Evolutionary conservation across 768 basidiomycete species (phyloP).

Genomic region (Rhizopogon vesiculosus): DNA sequence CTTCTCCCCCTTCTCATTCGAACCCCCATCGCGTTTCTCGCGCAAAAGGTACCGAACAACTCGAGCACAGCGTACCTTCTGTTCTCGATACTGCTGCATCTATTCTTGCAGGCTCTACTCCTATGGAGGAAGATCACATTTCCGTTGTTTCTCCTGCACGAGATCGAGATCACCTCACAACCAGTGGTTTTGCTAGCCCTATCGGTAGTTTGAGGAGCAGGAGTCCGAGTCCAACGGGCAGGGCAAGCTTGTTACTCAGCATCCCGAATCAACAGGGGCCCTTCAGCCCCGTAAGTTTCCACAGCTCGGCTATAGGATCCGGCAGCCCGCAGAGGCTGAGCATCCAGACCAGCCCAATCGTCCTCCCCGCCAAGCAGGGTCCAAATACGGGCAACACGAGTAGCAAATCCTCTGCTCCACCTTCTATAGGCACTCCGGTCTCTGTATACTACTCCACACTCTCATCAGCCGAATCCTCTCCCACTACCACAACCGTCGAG

Average conservation of each 20-base stretch:
- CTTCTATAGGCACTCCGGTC: slow-evolving; percentile 41
- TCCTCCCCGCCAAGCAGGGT: slow-evolving; percentile 2
- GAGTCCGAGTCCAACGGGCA: slow-evolving; percentile 57
- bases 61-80: slow-evolving; percentile 79
- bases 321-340: slow-evolving; percentile 15
- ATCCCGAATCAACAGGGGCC: slow-evolving; percentile 32
- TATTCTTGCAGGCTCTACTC: slow-evolving; percentile 46
- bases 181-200: slow-evolving; percentile 62
- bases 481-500: slow-evolving; percentile 31
- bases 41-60: slow-evolving; percentile 64
- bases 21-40: slow-evolving; percentile 76
- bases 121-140: slow-evolving; percentile 51
- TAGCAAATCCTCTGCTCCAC: slow-evolving; percentile 12
- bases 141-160: slow-evolving; percentile 55
- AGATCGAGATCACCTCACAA: slow-evolving; percentile 18
- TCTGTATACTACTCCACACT: slow-evolving; percentile 43
- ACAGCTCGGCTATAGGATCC: slow-evolving; percentile 25
- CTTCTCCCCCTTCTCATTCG: slow-evolving; percentile 33
- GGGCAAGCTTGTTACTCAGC: slow-evolving; percentile 43
- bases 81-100: slow-evolving; percentile 83
- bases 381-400: slow-evolving; percentile 5
- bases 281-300: slow-evolving; percentile 13
- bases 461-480: slow-evolving; percentile 33
- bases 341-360: slow-evolving; percentile 20
- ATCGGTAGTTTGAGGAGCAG: slow-evolving; percentile 59